A percentile compares a stretch with the other conserved stretches of the same genome.
These are phyloP conservation scores for Rosa rugosa DNA, from an alignment of 306 rosid species.

Conservation along the genomic window DNA sequence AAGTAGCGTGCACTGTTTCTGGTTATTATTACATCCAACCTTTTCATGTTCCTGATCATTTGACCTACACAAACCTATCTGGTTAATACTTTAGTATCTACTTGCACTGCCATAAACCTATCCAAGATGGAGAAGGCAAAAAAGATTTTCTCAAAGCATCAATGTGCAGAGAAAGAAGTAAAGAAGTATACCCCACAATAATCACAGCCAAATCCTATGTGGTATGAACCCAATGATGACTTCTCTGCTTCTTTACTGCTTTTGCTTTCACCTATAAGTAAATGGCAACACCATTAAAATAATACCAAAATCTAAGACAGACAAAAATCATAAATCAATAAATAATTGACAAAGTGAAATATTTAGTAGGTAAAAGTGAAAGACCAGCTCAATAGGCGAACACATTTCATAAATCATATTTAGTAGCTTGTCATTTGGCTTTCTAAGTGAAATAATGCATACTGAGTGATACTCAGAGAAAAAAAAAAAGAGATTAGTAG, in stretches of 20 bases:
- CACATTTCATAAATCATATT: background rate
- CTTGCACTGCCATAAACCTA: background rate
- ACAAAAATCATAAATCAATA: no score
- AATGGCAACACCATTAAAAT: conserved; percentile 11
- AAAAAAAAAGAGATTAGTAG: background rate
- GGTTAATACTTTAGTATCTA: background rate
- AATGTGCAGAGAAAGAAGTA: conserved; percentile 15
- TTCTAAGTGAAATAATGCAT: background rate
- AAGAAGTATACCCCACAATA: conserved; percentile 75
- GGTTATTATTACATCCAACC: background rate
- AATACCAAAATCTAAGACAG: background rate
- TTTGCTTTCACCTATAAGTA: conserved; percentile 49
- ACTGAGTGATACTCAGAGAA: background rate
- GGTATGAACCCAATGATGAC: conserved; percentile 35
- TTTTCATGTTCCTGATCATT: background rate
- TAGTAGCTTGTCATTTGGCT: background rate
- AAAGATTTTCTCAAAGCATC: background rate
- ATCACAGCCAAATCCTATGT: conserved; percentile 64
- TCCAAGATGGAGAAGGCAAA: background rate
- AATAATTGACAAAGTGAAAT: no score
- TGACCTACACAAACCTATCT: background rate
- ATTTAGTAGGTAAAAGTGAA: no score
- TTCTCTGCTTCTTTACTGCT: conserved; percentile 25
- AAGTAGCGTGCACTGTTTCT: background rate
- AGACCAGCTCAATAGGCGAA: background rate